phyloP scores from a whole-genome alignment of 305 asterid species.

The Ilex paraguariensis region DNA sequence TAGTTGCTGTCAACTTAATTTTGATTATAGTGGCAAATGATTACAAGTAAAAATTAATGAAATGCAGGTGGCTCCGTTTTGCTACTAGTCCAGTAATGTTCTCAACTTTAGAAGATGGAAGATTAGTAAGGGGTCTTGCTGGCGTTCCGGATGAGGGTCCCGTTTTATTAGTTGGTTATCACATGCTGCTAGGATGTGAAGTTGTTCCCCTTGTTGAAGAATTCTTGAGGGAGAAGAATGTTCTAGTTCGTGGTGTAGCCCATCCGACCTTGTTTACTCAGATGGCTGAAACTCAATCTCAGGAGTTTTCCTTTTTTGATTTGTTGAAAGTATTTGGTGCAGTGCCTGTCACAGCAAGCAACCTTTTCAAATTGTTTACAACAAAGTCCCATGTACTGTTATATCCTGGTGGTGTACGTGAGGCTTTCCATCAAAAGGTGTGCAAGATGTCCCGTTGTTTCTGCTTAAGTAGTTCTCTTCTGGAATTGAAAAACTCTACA shows the following conservation, averaged over 20 bases:
- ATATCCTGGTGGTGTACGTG: conserved; percentile 99
- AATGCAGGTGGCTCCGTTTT: conserved; percentile 49
- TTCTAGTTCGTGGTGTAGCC: conserved; percentile 74
- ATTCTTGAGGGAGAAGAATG: conserved; percentile 54
- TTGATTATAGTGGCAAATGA: neutral
- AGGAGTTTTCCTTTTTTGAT: conserved; percentile 38
- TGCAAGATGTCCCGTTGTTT: conserved; percentile 7
- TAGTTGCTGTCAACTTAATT: neutral
- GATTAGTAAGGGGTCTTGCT: conserved; percentile 66
- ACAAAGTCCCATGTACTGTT: conserved; percentile 80
- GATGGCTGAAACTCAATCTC: conserved; percentile 22
- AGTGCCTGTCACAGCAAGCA: conserved; percentile 65
- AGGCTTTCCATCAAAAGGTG: conserved; percentile 89
- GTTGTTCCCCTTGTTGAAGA: conserved; percentile 49
- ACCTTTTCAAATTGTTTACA: conserved; percentile 66
- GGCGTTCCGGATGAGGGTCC: conserved; percentile 83
- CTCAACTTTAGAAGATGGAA: conserved; percentile 80
- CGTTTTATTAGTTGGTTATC: conserved; percentile 36
- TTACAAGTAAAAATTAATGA: conserved; percentile 3
- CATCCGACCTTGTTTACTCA: conserved; percentile 65
- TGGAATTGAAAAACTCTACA: no score
- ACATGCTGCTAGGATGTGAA: conserved; percentile 94
- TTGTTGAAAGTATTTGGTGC: conserved; percentile 58
- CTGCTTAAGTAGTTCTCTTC: neutral
- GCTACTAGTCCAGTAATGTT: conserved; percentile 52